A percentile compares a stretch with the other conserved stretches of the same genome.
phyloP scores from a whole-genome alignment of 805 yeast species.

The Candida silvatica region DNA sequence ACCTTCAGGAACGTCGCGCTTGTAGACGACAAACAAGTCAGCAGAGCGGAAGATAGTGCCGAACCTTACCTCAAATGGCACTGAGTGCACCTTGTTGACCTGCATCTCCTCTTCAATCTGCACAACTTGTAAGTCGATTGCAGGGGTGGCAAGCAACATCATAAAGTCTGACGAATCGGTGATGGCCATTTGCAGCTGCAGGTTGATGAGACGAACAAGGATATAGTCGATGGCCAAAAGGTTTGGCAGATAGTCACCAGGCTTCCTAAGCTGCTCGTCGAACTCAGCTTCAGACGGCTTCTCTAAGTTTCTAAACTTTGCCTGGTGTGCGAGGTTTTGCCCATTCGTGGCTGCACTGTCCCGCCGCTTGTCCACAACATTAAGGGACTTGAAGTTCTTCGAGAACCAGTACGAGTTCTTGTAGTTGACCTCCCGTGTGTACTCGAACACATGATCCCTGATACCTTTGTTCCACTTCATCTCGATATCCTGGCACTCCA shows the following conservation, averaged over 20 bases:
- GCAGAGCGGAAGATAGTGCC: conserved; percentile 66
- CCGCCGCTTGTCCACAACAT: conserved; percentile 11
- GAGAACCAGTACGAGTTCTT: conserved; percentile 35
- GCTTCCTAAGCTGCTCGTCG: conserved; percentile 40
- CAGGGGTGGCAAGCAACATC: conserved; percentile 65
- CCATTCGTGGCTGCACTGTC: not conserved
- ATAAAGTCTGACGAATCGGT: conserved; percentile 46
- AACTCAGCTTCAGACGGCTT: conserved; percentile 25
- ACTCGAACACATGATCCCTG: conserved; percentile 56
- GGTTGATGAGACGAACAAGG: conserved; percentile 60
- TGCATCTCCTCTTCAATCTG: conserved; percentile 38
- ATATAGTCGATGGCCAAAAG: conserved; percentile 42
- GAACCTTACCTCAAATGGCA: conserved; percentile 53
- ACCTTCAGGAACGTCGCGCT: conserved; percentile 33
- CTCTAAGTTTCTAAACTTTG: not conserved
- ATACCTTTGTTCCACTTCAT: conserved; percentile 71
- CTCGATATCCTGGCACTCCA: conserved; percentile 62
- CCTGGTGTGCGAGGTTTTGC: not conserved
- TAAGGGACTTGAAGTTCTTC: conserved; percentile 17
- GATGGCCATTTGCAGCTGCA: conserved; percentile 70
- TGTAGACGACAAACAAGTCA: conserved; percentile 58
- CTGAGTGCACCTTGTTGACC: conserved; percentile 8
- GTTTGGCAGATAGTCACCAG: conserved; percentile 25
- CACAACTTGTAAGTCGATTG: conserved; percentile 59
- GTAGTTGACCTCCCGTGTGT: conserved; percentile 39